Evolutionary conservation across 129 eudicot species (phyloP), one percentile per base, ranked within the genome.

Genomic region (Flaveria sonorensis): DNA sequence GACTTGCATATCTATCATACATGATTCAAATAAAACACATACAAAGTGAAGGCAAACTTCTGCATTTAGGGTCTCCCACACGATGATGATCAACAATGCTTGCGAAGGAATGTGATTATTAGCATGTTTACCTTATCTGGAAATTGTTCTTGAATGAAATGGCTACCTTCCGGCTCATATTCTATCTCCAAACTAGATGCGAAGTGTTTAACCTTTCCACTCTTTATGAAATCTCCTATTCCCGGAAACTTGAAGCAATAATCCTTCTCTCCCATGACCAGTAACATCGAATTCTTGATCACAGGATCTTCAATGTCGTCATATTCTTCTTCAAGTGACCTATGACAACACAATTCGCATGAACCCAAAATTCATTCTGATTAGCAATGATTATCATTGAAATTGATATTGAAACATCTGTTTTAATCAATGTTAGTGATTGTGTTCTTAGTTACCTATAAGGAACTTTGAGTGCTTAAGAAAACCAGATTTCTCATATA

Each of bases 201-300:
- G n/a, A 43, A 71, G 2, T 52, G 53, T 32, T 71, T 30, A 32
- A 71, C 18, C 48, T 16, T 48, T 52, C 63, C 65, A 19, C 32
- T 71, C 50, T 52, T 60, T 1, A 88, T 50, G 3, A 42, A 79
- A 15, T 79, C 79, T 1, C 55, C 83, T 16, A 81, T 14, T 53
- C 85, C 85, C 1, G 75, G 75, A 65, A 79, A 82, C 73, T 80
- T 86, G 57, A 88, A 64, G 73, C 70, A 79, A 40, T 83, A 88
- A 68, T 88, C 92, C 48, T 81, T 83, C 74, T 81, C 75, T n/a
- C 89, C 88, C 76, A 86, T 42, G 47, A 88, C 76, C 16, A 88
- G 40, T 78, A 88, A 28, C 60, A 86, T 60, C 0, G 90, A 90
- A 10, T 59, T 82, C 72, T 60, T 71, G 15, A 88, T 75, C 52